Conservation (phyloP, 495 filamentous ascomycete species). For the Xylaria venustula region DNA sequence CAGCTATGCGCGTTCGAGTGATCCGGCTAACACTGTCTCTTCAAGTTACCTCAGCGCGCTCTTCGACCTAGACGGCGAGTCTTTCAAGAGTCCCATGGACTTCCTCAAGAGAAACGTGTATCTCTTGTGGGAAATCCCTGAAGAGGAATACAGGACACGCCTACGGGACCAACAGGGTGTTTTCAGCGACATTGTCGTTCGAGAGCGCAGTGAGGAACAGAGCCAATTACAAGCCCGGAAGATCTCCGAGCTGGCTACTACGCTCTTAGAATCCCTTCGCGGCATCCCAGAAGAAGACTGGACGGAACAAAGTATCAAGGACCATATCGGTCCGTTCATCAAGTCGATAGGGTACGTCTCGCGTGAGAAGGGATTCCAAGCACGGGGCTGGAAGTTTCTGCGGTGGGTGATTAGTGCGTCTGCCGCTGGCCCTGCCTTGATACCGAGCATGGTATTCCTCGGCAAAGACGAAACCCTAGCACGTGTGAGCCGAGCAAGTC, state of each 20-base stretch:
- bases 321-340: slow-evolving; percentile 4
- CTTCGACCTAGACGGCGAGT: slow-evolving; percentile 58
- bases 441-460: slow-evolving; percentile 59
- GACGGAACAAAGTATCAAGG: slow-evolving; percentile 14
- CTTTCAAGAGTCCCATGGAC: slow-evolving; percentile 55
- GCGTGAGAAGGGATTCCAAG: slow-evolving; percentile 17
- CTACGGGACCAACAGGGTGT: not conserved
- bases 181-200: slow-evolving; percentile 12
- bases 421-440: slow-evolving; percentile 57
- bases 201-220: slow-evolving; percentile 35
- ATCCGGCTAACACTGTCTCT: not conserved
- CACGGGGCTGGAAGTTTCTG: slow-evolving; percentile 55
- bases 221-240: slow-evolving; percentile 22
- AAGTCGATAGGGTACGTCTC: slow-evolving; percentile 6
- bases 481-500: slow-evolving; percentile 50
- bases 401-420: slow-evolving; percentile 66
- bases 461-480: slow-evolving; percentile 59
- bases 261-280: slow-evolving; percentile 22
- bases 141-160: slow-evolving; percentile 1
- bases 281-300: slow-evolving; percentile 17
- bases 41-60: slow-evolving; percentile 49
- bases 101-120: slow-evolving; percentile 61
- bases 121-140: slow-evolving; percentile 57
- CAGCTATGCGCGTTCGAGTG: not conserved
- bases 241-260: slow-evolving; percentile 30